A percentile compares a stretch with the other conserved stretches of the same genome.
Evolutionary conservation across 495 filamentous ascomycete genomes (phyloP).

Genomic region (Penicillium cinerascens): DNA sequence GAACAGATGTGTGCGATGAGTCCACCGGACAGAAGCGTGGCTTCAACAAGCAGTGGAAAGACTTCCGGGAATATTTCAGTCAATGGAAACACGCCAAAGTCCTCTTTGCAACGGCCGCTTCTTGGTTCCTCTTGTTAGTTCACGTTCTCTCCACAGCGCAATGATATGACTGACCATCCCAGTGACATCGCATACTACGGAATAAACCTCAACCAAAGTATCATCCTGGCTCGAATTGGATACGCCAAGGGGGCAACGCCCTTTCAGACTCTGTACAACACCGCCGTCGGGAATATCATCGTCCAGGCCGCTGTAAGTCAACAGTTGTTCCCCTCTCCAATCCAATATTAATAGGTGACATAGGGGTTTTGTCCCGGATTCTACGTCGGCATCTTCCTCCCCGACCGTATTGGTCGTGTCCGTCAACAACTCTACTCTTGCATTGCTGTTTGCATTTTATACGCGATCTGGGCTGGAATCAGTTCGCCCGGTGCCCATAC

Average conservation of each 20-base stretch:
- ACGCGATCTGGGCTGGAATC: slow-evolving; percentile 32
- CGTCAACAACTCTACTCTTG: slow-evolving; percentile 31
- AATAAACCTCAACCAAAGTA: slow-evolving; percentile 38
- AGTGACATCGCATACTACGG: slow-evolving; percentile 39
- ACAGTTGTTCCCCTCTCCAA: too few relatives aligned
- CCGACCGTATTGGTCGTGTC: slow-evolving; percentile 29
- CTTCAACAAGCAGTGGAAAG: slow-evolving; percentile 15
- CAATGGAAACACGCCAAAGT: slow-evolving; percentile 20
- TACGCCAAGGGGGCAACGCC: slow-evolving; percentile 28
- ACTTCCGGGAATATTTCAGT: slow-evolving; percentile 21
- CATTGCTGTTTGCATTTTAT: slow-evolving; percentile 25
- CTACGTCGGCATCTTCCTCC: slow-evolving; percentile 33
- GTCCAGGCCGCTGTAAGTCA: slow-evolving; percentile 24
- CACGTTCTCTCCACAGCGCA: not conserved
- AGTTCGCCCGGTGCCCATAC: slow-evolving; percentile 23
- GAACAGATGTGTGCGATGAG: slow-evolving; percentile 12
- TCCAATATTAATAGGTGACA: not conserved
- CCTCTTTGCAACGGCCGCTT: slow-evolving; percentile 18
- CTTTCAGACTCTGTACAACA: slow-evolving; percentile 29
- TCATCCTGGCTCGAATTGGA: slow-evolving; percentile 30
- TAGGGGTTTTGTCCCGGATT: slow-evolving; percentile 34
- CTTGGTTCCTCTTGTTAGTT: slow-evolving; percentile 26
- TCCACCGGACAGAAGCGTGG: slow-evolving; percentile 11
- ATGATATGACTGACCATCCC: not conserved
- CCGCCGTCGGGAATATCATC: slow-evolving; percentile 34